Conservation (phyloP, 257 asterid genomes). For the Galeopsis tetrahit region DNA sequence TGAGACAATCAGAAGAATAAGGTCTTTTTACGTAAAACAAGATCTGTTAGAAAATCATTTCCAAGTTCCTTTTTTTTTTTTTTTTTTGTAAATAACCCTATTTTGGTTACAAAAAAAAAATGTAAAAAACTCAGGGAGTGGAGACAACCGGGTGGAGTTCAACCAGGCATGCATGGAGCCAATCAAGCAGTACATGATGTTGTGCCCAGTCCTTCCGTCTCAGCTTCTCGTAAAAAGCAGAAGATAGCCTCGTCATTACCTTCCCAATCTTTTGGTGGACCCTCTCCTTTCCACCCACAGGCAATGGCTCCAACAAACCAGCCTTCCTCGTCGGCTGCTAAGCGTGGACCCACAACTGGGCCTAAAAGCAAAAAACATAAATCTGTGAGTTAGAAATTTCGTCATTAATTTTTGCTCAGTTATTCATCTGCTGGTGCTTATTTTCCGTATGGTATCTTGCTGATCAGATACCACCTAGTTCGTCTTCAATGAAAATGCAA, state of each 20-base stretch:
- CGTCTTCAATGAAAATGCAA: constrained; percentile 67
- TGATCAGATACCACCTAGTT: constrained; percentile 60
- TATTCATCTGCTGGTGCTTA: constrained; percentile 19
- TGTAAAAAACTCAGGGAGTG: constrained; percentile 56
- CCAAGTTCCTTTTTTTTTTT: constrained; percentile 27
- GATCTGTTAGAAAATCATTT: constrained; percentile 24
- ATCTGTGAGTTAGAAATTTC: constrained; percentile 52
- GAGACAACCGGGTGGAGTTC: constrained; percentile 60
- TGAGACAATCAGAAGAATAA: constrained; percentile 74
- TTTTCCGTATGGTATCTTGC: constrained; percentile 18
- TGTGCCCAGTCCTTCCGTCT: constrained; percentile 67
- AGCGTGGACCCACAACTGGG: constrained; percentile 63
- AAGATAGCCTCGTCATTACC: constrained; percentile 56
- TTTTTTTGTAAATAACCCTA: constrained; percentile 5
- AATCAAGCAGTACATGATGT: constrained; percentile 60
- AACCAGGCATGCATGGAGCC: constrained; percentile 50
- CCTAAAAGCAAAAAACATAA: constrained; percentile 63
- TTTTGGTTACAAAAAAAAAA: constrained; percentile 19
- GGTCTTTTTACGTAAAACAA: constrained; percentile 47
- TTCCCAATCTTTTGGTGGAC: constrained; percentile 60
- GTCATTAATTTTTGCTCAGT: constrained; percentile 7
- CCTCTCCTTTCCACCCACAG: constrained; percentile 55
- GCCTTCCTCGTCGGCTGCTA: constrained; percentile 66
- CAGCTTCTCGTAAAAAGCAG: constrained; percentile 76
- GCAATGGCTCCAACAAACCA: constrained; percentile 53